Conservation (phyloP, 2,329 filamentous ascomycete genomes). For the Colletotrichum tofieldiae region DNA sequence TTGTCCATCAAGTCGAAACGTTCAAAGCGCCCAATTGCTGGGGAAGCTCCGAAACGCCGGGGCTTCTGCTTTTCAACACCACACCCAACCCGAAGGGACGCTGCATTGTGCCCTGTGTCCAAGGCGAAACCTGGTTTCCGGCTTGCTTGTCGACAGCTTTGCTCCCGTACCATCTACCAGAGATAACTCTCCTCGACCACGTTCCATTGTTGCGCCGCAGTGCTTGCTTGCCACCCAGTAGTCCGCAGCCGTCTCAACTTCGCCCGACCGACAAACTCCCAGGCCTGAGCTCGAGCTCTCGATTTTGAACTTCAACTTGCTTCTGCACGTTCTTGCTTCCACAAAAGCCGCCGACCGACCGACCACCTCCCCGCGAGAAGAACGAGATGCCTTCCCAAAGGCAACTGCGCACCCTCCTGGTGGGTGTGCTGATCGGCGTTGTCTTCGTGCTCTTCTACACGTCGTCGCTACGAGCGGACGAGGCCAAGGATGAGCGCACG, state of each 20-base stretch:
- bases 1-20: conserved; percentile 20
- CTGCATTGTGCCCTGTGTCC: conserved; percentile 3
- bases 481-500: conserved; percentile 60
- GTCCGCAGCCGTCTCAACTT: conserved; percentile 8
- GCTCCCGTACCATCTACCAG: conserved; percentile 26
- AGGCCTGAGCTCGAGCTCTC: neutral
- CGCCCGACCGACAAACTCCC: neutral
- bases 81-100: conserved; percentile 19
- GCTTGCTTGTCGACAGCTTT: conserved; percentile 7
- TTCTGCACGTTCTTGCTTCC: neutral
- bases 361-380: conserved; percentile 5
- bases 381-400: conserved; percentile 77
- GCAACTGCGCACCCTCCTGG: conserved; percentile 76
- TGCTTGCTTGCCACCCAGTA: conserved; percentile 1
- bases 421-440: conserved; percentile 76
- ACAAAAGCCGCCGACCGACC: neutral
- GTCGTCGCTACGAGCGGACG: conserved; percentile 68
- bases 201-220: conserved; percentile 16
- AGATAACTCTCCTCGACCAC: conserved; percentile 3
- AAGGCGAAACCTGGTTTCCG: conserved; percentile 20
- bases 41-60: conserved; percentile 41
- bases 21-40: conserved; percentile 34
- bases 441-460: conserved; percentile 83
- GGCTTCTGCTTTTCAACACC: conserved; percentile 18
- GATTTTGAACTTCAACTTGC: neutral